Percentiles rank a stretch among this genome's conserved stretches.
Evolutionary conservation across 2,329 filamentous ascomycete species (phyloP).

Genomic region (Mariannaea elegans): DNA sequence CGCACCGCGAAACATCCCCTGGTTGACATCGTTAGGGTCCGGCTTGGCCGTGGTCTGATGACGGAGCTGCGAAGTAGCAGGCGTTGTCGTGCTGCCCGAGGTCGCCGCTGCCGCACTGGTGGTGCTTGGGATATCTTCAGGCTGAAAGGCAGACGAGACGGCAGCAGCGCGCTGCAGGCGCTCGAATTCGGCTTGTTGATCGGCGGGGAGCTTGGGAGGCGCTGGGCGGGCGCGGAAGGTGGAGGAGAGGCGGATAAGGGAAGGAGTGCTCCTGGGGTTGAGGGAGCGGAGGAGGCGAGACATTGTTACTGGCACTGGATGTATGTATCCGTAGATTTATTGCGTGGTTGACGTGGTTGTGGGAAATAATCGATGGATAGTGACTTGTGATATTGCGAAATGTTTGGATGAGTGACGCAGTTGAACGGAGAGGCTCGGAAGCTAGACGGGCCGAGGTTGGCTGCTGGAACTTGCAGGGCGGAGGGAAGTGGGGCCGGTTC

Average conservation of each 20-base stretch:
- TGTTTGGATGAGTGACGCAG: constrained; percentile 3
- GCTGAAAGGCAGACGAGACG: constrained; percentile 54
- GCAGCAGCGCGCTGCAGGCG: constrained; percentile 75
- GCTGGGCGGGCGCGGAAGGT: constrained; percentile 67
- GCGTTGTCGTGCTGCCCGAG: constrained; percentile 31
- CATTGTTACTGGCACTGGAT: constrained; percentile 18
- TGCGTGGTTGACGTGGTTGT: background rate
- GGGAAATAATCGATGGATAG: background rate
- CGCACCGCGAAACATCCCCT: constrained; percentile 76
- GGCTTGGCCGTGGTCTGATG: constrained; percentile 30
- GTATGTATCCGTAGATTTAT: background rate
- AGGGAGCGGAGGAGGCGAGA: constrained; percentile 31
- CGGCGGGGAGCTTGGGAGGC: constrained; percentile 86
- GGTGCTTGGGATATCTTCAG: constrained; percentile 32
- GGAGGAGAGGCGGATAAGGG: constrained; percentile 46
- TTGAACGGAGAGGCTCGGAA: constrained; percentile 7
- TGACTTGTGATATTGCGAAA: background rate
- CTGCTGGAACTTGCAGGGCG: background rate
- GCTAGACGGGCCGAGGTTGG: constrained; percentile 19
- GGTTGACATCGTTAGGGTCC: constrained; percentile 55
- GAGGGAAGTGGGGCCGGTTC: background rate
- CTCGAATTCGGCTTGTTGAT: constrained; percentile 92
- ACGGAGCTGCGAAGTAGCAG: constrained; percentile 33
- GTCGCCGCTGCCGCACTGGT: background rate
- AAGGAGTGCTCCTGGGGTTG: constrained; percentile 18